Base-by-base conservation (phyloP, 106 monocot genomes). In the Allium fistulosum region DNA sequence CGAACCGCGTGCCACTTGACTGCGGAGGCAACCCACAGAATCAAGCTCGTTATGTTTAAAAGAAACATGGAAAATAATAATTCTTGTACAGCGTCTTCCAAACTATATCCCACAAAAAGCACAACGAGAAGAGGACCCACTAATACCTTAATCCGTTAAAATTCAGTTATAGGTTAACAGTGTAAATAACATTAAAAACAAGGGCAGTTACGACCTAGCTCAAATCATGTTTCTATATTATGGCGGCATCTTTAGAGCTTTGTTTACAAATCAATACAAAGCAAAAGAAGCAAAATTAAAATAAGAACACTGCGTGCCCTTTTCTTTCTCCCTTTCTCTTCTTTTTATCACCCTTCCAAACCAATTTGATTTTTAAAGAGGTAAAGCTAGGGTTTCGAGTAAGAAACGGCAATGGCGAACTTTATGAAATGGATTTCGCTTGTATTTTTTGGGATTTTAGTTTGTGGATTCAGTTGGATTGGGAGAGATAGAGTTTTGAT, bases 391-490 rank as follows among this genome's bases (percentile, higher is more conserved):
- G 16, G 63, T 16, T 63, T 27, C 47, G 62, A 72, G 71, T 62
- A 61, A 61, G 66, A 74, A 75, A 60, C 61, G 63, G 65, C 53
- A 71, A 69, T 63, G 80, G 67, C 55, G 70, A 58, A 52, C 71
- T 49, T 48, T 58, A 7, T 65, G 59, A 82, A 56, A 57, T 75
- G 78, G 74, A 27, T 83, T 10, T 53, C 71, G 18, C 28, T 79
- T 52, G 37, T 68, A 15, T 16, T 59, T 48, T 6, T 75, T 17
- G 75, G 58, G 61, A 11, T 78, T 37, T 17, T 61, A 49, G 66
- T 6, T 11, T 69, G 74, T 9, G 69, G 74, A 17, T 49, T 78
- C 49, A 78, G 70, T 48, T 77, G 48, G 63, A 27, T 77, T 22
- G 73, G 71, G 11, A 47, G 37, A 28, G 59, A 67, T 26, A 14